Conservation (phyloP, 2,329 filamentous ascomycete genomes). For the Trichoderma lentiforme region DNA sequence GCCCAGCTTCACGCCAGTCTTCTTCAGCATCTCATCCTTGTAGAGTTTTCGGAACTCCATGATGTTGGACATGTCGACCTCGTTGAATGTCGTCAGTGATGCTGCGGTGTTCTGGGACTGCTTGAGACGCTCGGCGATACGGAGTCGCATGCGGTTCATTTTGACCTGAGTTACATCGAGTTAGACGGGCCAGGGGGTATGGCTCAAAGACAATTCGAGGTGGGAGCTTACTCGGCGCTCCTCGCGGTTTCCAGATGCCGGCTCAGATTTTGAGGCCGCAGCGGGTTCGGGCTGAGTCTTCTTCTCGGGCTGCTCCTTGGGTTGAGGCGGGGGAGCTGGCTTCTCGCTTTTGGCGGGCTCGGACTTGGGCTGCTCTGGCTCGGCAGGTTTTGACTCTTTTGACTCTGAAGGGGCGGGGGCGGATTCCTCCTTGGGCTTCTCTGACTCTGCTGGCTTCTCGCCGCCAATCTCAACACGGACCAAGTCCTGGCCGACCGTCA, state of each 20-base stretch:
- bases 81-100: constrained; percentile 96
- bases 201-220: not conserved
- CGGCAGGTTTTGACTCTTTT: constrained; percentile 13
- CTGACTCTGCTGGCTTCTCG: constrained; percentile 28
- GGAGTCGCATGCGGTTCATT: constrained; percentile 99
- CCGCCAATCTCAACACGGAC: constrained; percentile 75
- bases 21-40: constrained; percentile 95
- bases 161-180: constrained; percentile 64
- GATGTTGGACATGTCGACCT: constrained; percentile 96
- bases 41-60: constrained; percentile 98
- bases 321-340: constrained; percentile 24
- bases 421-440: constrained; percentile 9
- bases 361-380: constrained; percentile 3
- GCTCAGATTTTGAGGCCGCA: constrained; percentile 20
- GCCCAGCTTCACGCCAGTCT: constrained; percentile 95
- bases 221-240: constrained; percentile 72
- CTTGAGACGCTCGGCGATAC: constrained; percentile 96
- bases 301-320: constrained; percentile 23
- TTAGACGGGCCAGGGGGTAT: not conserved
- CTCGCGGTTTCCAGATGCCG: constrained; percentile 65
- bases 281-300: constrained; percentile 26
- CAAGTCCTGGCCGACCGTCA: constrained; percentile 89
- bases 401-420: not conserved
- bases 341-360: constrained; percentile 33
- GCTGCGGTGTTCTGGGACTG: constrained; percentile 98